A percentile compares a stretch with the other conserved stretches of the same genome.
phyloP scores from a whole-genome alignment of 441 rosid genomes.

The Pelargonium fulgidum region DNA sequence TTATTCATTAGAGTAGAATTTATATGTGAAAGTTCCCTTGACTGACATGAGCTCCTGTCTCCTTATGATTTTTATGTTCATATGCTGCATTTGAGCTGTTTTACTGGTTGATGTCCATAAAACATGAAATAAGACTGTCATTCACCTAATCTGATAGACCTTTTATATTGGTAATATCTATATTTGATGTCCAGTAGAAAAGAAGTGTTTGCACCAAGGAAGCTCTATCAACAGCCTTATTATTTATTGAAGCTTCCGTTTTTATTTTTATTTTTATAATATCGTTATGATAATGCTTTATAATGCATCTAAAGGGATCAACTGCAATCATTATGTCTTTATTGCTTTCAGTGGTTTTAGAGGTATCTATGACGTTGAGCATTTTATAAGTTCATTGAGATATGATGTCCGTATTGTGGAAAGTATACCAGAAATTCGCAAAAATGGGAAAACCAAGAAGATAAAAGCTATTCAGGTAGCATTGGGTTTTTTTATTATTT shows the following conservation, averaged over 20 bases:
- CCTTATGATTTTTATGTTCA: neutral
- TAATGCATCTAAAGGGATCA: too few species aligned
- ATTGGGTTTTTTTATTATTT: neutral
- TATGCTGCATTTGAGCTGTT: neutral
- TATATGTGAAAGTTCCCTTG: neutral
- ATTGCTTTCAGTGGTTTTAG: slow-evolving; percentile 67
- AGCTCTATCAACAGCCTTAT: neutral
- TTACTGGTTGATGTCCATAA: neutral
- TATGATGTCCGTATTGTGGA: slow-evolving; percentile 83
- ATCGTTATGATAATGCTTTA: neutral
- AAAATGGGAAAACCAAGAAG: slow-evolving; percentile 86
- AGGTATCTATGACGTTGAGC: slow-evolving; percentile 89
- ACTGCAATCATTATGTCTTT: slow-evolving; percentile 8
- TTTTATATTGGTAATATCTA: too few species aligned
- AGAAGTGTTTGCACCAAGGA: neutral
- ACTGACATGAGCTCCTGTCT: neutral
- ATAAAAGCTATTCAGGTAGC: slow-evolving; percentile 78
- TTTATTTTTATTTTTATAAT: too few species aligned
- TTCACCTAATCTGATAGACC: neutral
- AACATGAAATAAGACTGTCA: neutral
- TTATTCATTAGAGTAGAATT: neutral
- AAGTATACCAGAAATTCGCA: slow-evolving; percentile 73
- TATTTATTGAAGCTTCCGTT: neutral
- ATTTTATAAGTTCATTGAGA: slow-evolving; percentile 67
- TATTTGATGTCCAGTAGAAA: too few species aligned